Conservation (phyloP, 2,329 filamentous ascomycete genomes). For the Neofusicoccum sp. region DNA sequence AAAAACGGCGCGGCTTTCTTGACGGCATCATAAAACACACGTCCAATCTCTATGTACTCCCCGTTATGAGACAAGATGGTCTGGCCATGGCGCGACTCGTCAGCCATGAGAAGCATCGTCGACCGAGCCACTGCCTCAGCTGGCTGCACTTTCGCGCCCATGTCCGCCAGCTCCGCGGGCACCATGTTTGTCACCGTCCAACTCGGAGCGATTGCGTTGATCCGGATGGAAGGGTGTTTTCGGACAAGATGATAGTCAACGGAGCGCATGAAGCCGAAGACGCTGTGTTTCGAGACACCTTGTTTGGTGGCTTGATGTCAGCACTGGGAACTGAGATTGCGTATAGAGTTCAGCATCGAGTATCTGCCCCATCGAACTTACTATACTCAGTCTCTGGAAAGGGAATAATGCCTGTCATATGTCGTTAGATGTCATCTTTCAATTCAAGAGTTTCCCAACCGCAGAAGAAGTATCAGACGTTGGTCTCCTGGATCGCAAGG, state of each 20-base stretch:
- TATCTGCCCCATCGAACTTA: slow-evolving; percentile 17
- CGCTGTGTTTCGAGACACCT: slow-evolving; percentile 36
- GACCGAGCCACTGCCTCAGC: slow-evolving; percentile 33
- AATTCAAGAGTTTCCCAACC: neutral
- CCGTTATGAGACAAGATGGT: slow-evolving; percentile 31
- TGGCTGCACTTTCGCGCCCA: slow-evolving; percentile 41
- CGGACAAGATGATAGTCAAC: slow-evolving; percentile 29
- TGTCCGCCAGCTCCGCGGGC: slow-evolving; percentile 25
- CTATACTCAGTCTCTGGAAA: slow-evolving; percentile 36
- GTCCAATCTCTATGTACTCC: slow-evolving; percentile 32
- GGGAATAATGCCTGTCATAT: slow-evolving; percentile 25
- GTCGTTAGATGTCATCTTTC: neutral
- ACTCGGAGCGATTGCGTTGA: slow-evolving; percentile 36
- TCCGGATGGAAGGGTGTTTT: slow-evolving; percentile 34
- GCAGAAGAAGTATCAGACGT: no score
- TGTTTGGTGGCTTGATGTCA: slow-evolving; percentile 8
- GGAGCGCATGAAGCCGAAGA: slow-evolving; percentile 34
- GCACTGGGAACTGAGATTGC: slow-evolving; percentile 18
- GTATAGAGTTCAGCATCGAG: neutral
- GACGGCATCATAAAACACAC: slow-evolving; percentile 21
- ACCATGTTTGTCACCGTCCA: slow-evolving; percentile 37
- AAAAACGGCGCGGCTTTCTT: neutral
- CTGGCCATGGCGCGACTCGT: slow-evolving; percentile 31
- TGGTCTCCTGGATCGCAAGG: neutral
- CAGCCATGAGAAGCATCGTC: slow-evolving; percentile 32